These are phyloP conservation scores for Herpotrichia juniperi DNA, from an alignment of 2,329 filamentous ascomycete species.

Conservation along the genomic window DNA sequence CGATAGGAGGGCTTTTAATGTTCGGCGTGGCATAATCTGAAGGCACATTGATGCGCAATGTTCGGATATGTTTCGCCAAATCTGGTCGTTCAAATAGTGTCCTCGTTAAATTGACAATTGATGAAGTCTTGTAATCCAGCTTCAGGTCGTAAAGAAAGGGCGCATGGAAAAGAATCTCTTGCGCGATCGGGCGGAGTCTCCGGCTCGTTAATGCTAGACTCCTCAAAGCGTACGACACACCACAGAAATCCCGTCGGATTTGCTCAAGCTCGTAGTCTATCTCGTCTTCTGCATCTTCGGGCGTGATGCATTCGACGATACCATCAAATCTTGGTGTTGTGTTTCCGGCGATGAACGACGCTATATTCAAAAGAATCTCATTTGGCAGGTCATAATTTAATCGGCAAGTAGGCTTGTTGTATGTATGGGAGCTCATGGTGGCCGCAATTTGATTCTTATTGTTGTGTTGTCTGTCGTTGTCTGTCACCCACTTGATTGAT, in stretches of 20 bases:
- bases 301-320: background rate
- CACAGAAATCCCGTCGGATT: background rate
- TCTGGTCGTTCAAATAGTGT: background rate
- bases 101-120: background rate
- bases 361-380: conserved; percentile 1
- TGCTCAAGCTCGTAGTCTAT: background rate
- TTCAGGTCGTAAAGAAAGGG: conserved; percentile 1
- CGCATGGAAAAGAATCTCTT: conserved; percentile 1
- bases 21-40: background rate
- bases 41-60: background rate
- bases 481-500: too few species aligned
- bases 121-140: background rate
- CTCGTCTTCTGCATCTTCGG: background rate
- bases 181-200: conserved; percentile 1
- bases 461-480: too few species aligned
- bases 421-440: too few species aligned
- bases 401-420: background rate
- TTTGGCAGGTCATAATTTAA: background rate
- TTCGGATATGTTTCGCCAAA: background rate
- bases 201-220: background rate
- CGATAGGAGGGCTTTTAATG: background rate
- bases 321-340: background rate
- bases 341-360: background rate
- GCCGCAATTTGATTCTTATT: too few species aligned
- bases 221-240: background rate